Conservation (phyloP, 2,329 filamentous ascomycete genomes). For the Pseudocercospora macadamiae region DNA sequence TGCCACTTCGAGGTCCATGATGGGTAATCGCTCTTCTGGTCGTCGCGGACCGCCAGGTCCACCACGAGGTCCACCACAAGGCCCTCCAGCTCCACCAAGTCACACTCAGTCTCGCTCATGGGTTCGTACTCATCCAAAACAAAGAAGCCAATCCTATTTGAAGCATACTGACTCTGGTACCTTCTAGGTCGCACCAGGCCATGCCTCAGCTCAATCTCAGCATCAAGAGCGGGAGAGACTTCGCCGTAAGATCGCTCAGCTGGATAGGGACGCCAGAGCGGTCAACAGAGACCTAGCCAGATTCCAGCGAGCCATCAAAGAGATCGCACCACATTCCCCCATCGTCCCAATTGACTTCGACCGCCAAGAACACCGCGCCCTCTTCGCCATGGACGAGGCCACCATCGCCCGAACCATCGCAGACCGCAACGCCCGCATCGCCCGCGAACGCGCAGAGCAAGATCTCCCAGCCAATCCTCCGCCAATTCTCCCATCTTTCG, state of each 20-base stretch:
- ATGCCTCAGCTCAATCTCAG: too few relatives aligned
- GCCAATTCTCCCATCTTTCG: constrained; percentile 16
- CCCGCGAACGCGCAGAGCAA: not conserved
- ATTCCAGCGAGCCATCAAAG: too few relatives aligned
- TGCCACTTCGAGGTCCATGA: too few relatives aligned
- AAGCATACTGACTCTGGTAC: too few relatives aligned
- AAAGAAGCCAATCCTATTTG: too few relatives aligned
- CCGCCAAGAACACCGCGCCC: not conserved
- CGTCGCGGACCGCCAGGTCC: not conserved
- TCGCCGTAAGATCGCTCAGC: too few relatives aligned
- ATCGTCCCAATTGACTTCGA: not conserved
- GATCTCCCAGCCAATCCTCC: not conserved
- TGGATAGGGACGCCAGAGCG: too few relatives aligned
- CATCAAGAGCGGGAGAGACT: too few relatives aligned
- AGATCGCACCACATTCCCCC: too few relatives aligned
- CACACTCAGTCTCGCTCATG: not conserved
- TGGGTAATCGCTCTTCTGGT: not conserved
- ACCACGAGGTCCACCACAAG: not conserved
- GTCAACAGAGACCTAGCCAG: too few relatives aligned
- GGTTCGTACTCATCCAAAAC: not conserved
- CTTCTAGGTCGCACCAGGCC: too few relatives aligned
- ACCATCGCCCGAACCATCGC: not conserved
- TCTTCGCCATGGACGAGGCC: not conserved
- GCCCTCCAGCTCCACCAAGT: not conserved
- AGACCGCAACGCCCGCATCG: not conserved